These are phyloP conservation scores for Neodidymelliopsis sp. DNA, from an alignment of 2,329 filamentous ascomycete genomes.

Conservation along the genomic window DNA sequence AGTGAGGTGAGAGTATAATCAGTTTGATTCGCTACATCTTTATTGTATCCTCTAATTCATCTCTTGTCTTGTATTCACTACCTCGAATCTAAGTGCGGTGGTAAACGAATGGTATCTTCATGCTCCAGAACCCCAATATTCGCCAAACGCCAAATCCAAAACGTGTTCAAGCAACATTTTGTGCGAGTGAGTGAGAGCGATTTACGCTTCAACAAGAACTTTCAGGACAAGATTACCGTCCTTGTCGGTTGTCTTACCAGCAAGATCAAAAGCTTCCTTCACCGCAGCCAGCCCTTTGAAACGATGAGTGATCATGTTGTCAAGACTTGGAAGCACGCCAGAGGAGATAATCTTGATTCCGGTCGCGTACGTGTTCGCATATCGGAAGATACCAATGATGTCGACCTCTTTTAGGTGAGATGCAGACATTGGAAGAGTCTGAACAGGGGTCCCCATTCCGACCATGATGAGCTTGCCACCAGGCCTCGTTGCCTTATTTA, in stretches of 20 bases:
- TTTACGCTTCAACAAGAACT: constrained; percentile 50
- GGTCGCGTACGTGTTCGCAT: constrained; percentile 63
- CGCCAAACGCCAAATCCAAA: constrained; percentile 6
- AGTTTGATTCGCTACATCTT: not conserved
- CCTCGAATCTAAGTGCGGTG: constrained; percentile 3
- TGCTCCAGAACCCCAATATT: not conserved
- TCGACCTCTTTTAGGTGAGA: constrained; percentile 65
- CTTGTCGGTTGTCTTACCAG: constrained; percentile 60
- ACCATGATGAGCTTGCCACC: constrained; percentile 63
- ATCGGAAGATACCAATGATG: constrained; percentile 65
- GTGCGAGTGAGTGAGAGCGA: not conserved
- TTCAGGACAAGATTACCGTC: constrained; percentile 62
- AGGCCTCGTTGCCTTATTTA: constrained; percentile 50
- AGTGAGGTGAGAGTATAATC: not conserved
- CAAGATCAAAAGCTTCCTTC: constrained; percentile 60
- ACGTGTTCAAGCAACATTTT: not conserved
- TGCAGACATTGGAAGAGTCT: constrained; percentile 62
- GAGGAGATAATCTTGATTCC: constrained; percentile 62
- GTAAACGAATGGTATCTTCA: constrained; percentile 15
- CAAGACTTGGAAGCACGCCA: constrained; percentile 58
- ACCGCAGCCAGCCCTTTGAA: constrained; percentile 57
- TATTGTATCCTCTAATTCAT: not conserved
- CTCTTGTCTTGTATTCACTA: too few species aligned
- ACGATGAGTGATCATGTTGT: constrained; percentile 63
- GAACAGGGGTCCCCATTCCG: constrained; percentile 64